Conservation (phyloP, 2,329 filamentous ascomycete genomes). For the Exserohilum rostratum region DNA sequence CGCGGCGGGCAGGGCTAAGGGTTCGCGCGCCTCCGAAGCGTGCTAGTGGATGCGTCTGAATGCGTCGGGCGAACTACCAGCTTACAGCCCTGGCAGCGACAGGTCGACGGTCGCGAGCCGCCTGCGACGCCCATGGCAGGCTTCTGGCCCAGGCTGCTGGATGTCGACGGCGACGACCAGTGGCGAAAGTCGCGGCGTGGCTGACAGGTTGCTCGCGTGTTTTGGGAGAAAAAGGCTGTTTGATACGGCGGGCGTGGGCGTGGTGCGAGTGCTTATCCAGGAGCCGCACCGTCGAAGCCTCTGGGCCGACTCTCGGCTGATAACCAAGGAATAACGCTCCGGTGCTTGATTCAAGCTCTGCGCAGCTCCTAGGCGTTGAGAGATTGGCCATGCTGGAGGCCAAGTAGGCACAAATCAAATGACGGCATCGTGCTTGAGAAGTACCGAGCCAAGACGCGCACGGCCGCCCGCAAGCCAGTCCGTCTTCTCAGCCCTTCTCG, state of each 20-base stretch:
- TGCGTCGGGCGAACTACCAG: not conserved
- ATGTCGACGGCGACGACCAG: too few relatives aligned
- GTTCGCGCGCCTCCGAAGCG: not conserved
- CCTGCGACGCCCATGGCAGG: slow-evolving; percentile 8
- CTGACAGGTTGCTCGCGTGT: slow-evolving; percentile 18
- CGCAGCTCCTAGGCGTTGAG: slow-evolving; percentile 3
- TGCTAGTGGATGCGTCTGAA: slow-evolving; percentile 1
- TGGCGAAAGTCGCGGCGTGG: slow-evolving; percentile 2
- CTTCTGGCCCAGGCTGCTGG: slow-evolving; percentile 9
- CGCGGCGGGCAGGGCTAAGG: slow-evolving; percentile 1
- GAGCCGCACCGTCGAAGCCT: slow-evolving; percentile 8
- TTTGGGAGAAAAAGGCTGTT: slow-evolving; percentile 27
- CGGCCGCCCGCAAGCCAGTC: not conserved
- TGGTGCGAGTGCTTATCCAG: not conserved
- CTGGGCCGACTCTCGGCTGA: slow-evolving; percentile 10
- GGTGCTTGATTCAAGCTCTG: slow-evolving; percentile 8
- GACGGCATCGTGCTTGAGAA: slow-evolving; percentile 24
- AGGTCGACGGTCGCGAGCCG: not conserved
- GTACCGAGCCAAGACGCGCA: slow-evolving; percentile 13
- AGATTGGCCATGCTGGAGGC: slow-evolving; percentile 2
- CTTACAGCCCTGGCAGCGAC: not conserved
- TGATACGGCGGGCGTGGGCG: slow-evolving; percentile 11
- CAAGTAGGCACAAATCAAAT: slow-evolving; percentile 9
- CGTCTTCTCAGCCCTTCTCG: not conserved
- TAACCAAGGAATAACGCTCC: slow-evolving; percentile 10